phyloP scores from a whole-genome alignment of 2,329 filamentous ascomycete genomes.

The Diaporthe longicolla region DNA sequence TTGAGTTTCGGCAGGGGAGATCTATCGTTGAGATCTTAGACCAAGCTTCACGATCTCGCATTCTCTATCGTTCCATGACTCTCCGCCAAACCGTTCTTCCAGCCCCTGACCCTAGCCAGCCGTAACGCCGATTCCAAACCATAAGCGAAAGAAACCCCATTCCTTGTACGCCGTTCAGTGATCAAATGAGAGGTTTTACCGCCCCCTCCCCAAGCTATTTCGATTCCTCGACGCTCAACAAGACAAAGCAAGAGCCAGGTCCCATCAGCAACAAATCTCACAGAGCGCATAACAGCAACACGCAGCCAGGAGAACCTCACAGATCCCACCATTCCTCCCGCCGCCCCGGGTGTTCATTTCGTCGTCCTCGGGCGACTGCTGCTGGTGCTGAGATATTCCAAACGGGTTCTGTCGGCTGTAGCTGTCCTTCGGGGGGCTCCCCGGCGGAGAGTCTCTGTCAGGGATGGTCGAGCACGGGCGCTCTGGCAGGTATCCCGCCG shows the following conservation, averaged over 20 bases:
- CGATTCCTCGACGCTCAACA: not conserved
- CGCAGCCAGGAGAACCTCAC: slow-evolving; percentile 12
- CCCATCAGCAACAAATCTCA: slow-evolving; percentile 25
- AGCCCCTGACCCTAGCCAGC: not conserved
- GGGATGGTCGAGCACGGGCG: slow-evolving; percentile 27
- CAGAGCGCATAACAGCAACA: slow-evolving; percentile 25
- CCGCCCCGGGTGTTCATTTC: slow-evolving; percentile 16
- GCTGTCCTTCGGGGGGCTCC: slow-evolving; percentile 7
- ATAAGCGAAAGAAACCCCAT: not conserved
- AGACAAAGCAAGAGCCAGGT: too few relatives aligned
- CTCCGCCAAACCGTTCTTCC: slow-evolving; percentile 2
- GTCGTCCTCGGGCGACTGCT: slow-evolving; percentile 4
- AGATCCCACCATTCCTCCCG: not conserved
- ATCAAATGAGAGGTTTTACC: not conserved
- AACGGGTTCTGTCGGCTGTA: slow-evolving; percentile 17
- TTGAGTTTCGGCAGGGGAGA: slow-evolving; percentile 2
- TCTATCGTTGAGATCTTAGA: not conserved
- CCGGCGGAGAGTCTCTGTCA: slow-evolving; percentile 4
- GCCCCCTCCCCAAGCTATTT: not conserved
- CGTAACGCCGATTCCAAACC: slow-evolving; percentile 6
- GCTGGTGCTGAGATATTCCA: not conserved
- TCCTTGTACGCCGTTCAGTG: not conserved
- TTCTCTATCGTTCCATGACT: not conserved
- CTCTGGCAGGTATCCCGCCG: slow-evolving; percentile 38
- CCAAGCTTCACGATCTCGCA: slow-evolving; percentile 1